A percentile compares a stretch with the other conserved stretches of the same genome.
phyloP scores from a whole-genome alignment of 106 monocot species.

The Dendrobium nobile region DNA sequence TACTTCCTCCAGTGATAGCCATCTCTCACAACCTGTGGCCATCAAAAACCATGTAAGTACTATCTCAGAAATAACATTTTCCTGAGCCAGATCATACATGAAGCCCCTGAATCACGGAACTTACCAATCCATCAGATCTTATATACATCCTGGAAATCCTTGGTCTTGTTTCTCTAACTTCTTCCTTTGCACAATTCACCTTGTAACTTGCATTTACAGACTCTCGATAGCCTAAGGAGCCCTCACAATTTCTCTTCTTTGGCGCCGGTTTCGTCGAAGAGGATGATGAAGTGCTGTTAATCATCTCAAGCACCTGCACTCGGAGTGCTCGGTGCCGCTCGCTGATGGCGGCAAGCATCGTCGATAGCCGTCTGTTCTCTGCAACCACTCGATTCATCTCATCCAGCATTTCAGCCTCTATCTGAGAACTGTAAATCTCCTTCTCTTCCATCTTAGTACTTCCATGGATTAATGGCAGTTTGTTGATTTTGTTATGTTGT shows the following conservation, averaged over 20 bases:
- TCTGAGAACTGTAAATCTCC: background rate
- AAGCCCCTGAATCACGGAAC: background rate
- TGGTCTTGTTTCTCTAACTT: slow-evolving; percentile 22
- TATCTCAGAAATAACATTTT: no score
- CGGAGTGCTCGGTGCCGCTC: slow-evolving; percentile 22
- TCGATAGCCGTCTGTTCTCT: slow-evolving; percentile 50
- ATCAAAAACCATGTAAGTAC: background rate
- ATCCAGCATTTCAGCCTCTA: slow-evolving; percentile 1
- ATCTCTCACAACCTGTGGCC: slow-evolving; percentile 46
- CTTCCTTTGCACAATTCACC: background rate
- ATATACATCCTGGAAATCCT: slow-evolving; percentile 35
- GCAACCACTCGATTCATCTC: slow-evolving; percentile 35
- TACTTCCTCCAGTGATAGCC: slow-evolving; percentile 80
- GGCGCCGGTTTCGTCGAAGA: slow-evolving; percentile 1
- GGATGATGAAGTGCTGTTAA: background rate
- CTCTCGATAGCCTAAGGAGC: background rate
- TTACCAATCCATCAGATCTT: slow-evolving; percentile 42
- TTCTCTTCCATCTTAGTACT: slow-evolving; percentile 2
- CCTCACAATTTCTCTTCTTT: slow-evolving; percentile 19
- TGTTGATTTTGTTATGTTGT: background rate
- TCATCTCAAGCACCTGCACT: slow-evolving; percentile 24
- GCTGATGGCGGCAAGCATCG: slow-evolving; percentile 28
- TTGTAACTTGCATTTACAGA: background rate
- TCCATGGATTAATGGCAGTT: slow-evolving; percentile 2
- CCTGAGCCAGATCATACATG: no score